These are phyloP conservation scores for Bombardia bombarda DNA, from an alignment of 495 filamentous ascomycete species.

Conservation along the genomic window DNA sequence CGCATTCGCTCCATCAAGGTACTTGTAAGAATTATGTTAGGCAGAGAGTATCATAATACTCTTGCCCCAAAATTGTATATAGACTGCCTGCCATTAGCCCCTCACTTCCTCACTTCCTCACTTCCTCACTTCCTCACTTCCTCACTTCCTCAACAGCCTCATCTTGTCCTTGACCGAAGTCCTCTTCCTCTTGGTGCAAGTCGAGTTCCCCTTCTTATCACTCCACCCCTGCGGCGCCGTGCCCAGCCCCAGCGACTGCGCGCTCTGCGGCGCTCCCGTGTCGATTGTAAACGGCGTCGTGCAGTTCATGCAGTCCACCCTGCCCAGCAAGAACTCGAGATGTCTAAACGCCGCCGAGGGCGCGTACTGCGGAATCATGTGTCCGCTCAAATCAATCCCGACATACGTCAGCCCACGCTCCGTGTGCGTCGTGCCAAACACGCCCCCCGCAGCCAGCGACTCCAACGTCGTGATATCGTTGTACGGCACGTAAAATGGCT, in stretches of 20 bases:
- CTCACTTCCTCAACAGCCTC: too few species aligned
- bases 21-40: too few species aligned
- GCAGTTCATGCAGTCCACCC: conserved; percentile 37
- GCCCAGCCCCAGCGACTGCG: conserved; percentile 16
- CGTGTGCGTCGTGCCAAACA: conserved; percentile 52
- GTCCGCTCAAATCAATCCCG: conserved; percentile 51
- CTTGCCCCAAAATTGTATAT: too few species aligned
- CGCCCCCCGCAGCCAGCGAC: conserved; percentile 42
- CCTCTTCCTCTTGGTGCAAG: not conserved
- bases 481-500: conserved; percentile 60
- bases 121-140: too few species aligned
- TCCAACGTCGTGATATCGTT: conserved; percentile 33
- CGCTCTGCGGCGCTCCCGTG: conserved; percentile 10
- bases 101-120: too few species aligned
- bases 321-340: conserved; percentile 58
- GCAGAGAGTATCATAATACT: too few species aligned
- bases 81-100: too few species aligned
- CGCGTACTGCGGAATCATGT: conserved; percentile 59
- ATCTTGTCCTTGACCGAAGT: too few species aligned
- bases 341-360: conserved; percentile 59
- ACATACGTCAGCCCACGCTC: conserved; percentile 66
- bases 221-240: conserved; percentile 25
- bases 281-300: conserved; percentile 25
- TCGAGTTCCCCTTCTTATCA: not conserved
- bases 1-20: too few species aligned